Conservation (phyloP, 352 stramenopile genomes). For the Blastocystis sp. region DNA sequence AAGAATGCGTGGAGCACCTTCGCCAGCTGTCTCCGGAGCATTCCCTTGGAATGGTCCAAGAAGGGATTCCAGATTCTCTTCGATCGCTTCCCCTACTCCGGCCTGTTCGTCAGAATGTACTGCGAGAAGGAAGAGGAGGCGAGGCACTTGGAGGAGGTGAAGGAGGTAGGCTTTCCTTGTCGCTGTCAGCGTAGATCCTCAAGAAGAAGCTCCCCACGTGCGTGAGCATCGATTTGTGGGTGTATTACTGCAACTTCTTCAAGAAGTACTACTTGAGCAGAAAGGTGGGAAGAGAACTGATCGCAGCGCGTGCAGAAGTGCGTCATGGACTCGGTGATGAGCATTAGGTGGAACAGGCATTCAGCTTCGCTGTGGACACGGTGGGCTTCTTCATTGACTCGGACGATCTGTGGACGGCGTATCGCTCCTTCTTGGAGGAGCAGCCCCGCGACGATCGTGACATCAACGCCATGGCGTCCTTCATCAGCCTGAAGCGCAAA, state of each 20-base stretch:
- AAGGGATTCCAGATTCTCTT: slow-evolving; percentile 50
- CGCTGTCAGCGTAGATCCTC: slow-evolving; percentile 2
- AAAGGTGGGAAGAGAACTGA: slow-evolving; percentile 27
- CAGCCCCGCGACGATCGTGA: neutral
- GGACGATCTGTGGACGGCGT: slow-evolving; percentile 33
- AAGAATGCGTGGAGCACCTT: slow-evolving; percentile 42
- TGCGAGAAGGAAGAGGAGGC: slow-evolving; percentile 30
- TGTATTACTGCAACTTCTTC: slow-evolving; percentile 59
- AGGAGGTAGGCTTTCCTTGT: neutral
- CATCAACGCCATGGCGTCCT: neutral
- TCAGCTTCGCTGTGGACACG: slow-evolving; percentile 48
- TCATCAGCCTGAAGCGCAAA: neutral
- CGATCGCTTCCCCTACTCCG: slow-evolving; percentile 43
- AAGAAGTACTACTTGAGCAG: neutral
- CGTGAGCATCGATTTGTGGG: slow-evolving; percentile 45
- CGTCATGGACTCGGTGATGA: neutral
- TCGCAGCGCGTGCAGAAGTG: slow-evolving; percentile 3
- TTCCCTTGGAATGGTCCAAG: neutral
- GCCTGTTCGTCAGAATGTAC: slow-evolving; percentile 27
- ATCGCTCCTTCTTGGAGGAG: slow-evolving; percentile 36
- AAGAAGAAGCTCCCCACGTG: slow-evolving; percentile 21
- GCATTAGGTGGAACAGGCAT: slow-evolving; percentile 32
- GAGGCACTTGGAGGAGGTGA: slow-evolving; percentile 12
- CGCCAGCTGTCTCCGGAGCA: slow-evolving; percentile 31
- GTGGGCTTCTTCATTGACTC: slow-evolving; percentile 66